phyloP scores from a whole-genome alignment of 202 grass and related monocot genomes.

The Carex sylvatica region DNA sequence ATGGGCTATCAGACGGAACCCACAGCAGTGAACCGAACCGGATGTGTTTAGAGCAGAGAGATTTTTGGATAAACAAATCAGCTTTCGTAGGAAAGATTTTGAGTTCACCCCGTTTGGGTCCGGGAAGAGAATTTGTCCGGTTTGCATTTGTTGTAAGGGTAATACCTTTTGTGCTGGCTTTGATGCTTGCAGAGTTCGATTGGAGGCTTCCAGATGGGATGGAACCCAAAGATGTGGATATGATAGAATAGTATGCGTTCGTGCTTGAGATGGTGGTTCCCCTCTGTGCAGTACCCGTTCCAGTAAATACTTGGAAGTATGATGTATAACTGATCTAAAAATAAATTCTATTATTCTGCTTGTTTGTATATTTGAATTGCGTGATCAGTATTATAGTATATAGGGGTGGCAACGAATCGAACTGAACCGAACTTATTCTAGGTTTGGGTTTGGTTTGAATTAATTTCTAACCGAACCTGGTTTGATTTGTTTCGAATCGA shows the following conservation, averaged over 20 bases:
- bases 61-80: slow-evolving; percentile 20
- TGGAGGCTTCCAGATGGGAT: slow-evolving; percentile 47
- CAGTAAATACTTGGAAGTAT: not conserved
- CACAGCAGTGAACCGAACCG: not conserved
- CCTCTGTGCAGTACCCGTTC: slow-evolving; percentile 24
- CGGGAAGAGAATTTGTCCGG: not conserved
- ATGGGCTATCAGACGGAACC: slow-evolving; percentile 27
- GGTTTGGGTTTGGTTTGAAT: no score
- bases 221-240: slow-evolving; percentile 22
- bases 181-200: slow-evolving; percentile 28
- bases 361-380: no score
- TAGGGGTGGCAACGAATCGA: no score
- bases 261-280: slow-evolving; percentile 25
- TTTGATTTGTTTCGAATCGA: no score
- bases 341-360: no score
- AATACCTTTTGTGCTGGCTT: slow-evolving; percentile 22
- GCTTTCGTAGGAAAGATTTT: slow-evolving; percentile 11
- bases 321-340: no score
- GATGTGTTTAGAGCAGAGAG: slow-evolving; percentile 31
- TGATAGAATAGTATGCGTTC: slow-evolving; percentile 26
- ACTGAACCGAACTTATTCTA: no score
- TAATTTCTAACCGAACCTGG: no score
- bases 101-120: slow-evolving; percentile 22
- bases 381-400: no score
- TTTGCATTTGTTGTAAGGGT: not conserved